Evolutionary conservation across 768 basidiomycete genomes (phyloP).

Genomic region (Podaxis sp.): DNA sequence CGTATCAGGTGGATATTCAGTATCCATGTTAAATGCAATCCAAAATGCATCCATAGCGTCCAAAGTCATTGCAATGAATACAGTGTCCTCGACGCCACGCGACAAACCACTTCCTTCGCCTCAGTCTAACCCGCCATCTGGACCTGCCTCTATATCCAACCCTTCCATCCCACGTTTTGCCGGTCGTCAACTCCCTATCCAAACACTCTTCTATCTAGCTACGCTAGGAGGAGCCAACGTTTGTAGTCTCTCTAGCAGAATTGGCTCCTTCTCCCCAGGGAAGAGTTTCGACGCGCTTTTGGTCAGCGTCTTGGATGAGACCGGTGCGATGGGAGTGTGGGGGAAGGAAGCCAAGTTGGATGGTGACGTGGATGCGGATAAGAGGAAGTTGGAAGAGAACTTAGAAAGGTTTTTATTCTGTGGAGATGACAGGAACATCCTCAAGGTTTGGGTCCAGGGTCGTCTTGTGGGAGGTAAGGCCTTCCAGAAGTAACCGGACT

Average conservation of each 20-base stretch:
- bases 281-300: constrained; percentile 91
- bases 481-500: constrained; percentile 14
- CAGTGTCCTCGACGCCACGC: neutral
- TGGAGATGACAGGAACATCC: constrained; percentile 85
- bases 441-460: constrained; percentile 83
- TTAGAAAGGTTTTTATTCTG: constrained; percentile 86
- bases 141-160: neutral
- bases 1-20: constrained; percentile 82
- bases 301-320: constrained; percentile 54
- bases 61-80: constrained; percentile 66
- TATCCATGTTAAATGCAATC: constrained; percentile 75
- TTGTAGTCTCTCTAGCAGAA: constrained; percentile 62
- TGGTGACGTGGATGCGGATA: constrained; percentile 23
- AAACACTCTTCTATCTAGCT: constrained; percentile 84
- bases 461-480: constrained; percentile 68
- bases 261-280: constrained; percentile 77
- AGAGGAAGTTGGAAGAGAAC: constrained; percentile 47
- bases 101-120: neutral
- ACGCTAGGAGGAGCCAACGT: constrained; percentile 90
- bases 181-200: constrained; percentile 64
- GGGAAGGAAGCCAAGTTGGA: constrained; percentile 20
- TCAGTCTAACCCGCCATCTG: constrained; percentile 14
- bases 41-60: constrained; percentile 79
- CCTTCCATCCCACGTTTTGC: constrained; percentile 35
- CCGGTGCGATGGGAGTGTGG: constrained; percentile 48